Conservation (phyloP, 495 filamentous ascomycete genomes). For the Pseudomonodictys pantanalensis region DNA sequence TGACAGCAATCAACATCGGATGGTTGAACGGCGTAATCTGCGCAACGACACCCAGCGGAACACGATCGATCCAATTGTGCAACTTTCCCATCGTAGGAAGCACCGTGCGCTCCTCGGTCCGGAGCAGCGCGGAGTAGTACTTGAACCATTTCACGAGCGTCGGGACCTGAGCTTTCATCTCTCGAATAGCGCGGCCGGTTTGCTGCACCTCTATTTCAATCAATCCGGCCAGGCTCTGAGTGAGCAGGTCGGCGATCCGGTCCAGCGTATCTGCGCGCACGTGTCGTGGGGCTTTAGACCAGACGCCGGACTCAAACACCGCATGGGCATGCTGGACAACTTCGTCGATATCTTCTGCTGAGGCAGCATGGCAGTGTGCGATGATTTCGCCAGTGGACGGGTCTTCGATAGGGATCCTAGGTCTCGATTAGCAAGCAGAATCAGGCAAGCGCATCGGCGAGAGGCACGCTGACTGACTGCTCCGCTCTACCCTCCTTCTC, state of each 20-base stretch:
- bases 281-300: constrained; percentile 46
- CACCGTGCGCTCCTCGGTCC: constrained; percentile 59
- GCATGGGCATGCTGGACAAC: constrained; percentile 49
- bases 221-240: constrained; percentile 48
- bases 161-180: constrained; percentile 63
- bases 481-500: constrained; percentile 18
- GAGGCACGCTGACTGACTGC: constrained; percentile 17
- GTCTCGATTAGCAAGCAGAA: background rate
- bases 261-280: constrained; percentile 55
- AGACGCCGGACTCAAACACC: constrained; percentile 54
- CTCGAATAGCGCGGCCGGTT: constrained; percentile 60
- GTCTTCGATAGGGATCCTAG: constrained; percentile 23
- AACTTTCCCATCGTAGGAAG: constrained; percentile 59
- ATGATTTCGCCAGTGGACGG: constrained; percentile 29
- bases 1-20: constrained; percentile 61
- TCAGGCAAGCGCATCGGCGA: background rate
- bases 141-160: constrained; percentile 60
- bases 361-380: constrained; percentile 52
- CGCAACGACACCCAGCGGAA: constrained; percentile 60
- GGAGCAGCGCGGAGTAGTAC: constrained; percentile 59
- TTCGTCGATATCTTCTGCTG: constrained; percentile 46
- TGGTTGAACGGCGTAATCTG: constrained; percentile 68
- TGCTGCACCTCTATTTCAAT: constrained; percentile 58
- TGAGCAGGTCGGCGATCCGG: constrained; percentile 52
- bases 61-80: constrained; percentile 59